These are phyloP conservation scores for Trifolium repens DNA, from an alignment of 306 rosid genomes.

Conservation along the genomic window DNA sequence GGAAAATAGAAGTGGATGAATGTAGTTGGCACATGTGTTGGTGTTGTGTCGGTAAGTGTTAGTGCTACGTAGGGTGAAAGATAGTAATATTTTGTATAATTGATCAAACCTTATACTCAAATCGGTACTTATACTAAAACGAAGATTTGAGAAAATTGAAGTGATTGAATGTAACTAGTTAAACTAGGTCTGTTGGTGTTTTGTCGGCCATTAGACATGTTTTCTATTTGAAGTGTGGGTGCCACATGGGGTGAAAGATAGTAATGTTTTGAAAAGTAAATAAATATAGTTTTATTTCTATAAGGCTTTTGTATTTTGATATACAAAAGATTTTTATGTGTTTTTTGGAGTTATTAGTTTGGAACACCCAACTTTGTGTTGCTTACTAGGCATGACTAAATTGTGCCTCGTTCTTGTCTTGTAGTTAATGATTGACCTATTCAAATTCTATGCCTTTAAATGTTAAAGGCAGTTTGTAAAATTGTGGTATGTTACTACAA, in stretches of 20 bases:
- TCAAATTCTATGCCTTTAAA: conserved; percentile 9
- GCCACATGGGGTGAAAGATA: not conserved
- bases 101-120: not conserved
- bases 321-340: not conserved
- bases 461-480: not conserved
- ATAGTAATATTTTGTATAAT: not conserved
- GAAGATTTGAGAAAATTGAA: no score
- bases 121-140: not conserved
- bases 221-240: not conserved
- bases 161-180: no score
- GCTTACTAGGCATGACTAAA: conserved; percentile 8
- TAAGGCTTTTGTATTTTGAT: not conserved
- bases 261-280: not conserved
- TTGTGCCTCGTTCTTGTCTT: conserved; percentile 2
- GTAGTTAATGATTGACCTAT: not conserved
- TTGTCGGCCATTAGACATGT: no score
- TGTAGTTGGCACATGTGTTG: no score
- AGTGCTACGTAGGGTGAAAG: not conserved
- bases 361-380: not conserved
- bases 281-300: not conserved
- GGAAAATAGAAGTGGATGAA: no score
- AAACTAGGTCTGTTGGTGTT: no score
- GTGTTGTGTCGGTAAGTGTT: not conserved
- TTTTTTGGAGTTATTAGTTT: conserved; percentile 7
- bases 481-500: not conserved